phyloP scores from a whole-genome alignment of 2,329 filamentous ascomycete genomes.

The Intubia oerlemansii region DNA sequence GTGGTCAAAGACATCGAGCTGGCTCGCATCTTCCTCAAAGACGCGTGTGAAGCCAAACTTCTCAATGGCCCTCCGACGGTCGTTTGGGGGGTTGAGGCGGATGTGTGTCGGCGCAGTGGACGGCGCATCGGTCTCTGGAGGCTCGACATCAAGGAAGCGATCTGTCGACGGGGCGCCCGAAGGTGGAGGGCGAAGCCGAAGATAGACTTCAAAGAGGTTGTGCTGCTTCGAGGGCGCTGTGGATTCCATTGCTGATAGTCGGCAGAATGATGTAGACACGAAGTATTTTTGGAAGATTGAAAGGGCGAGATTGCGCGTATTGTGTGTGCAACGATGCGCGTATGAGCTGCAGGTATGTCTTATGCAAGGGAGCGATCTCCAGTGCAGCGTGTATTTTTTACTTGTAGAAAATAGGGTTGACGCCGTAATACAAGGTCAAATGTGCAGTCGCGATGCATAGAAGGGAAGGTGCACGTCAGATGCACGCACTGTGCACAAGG shows the following conservation, averaged over 20 bases:
- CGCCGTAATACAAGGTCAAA: neutral
- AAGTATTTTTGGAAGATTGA: neutral
- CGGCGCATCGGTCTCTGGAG: conserved; percentile 15
- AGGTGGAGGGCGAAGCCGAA: conserved; percentile 56
- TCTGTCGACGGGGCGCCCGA: conserved; percentile 25
- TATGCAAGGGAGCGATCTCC: too few relatives aligned
- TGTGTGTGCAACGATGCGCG: too few relatives aligned
- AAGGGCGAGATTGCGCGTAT: neutral
- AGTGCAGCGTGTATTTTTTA: too few relatives aligned
- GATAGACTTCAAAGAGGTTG: conserved; percentile 74
- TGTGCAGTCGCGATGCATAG: too few relatives aligned
- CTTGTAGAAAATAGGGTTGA: too few relatives aligned
- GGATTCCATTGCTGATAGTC: neutral
- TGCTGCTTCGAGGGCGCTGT: conserved; percentile 19
- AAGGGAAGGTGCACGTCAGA: too few relatives aligned
- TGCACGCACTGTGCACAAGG: too few relatives aligned
- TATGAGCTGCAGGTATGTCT: too few relatives aligned
- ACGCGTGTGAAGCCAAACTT: conserved; percentile 88
- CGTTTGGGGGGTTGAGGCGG: conserved; percentile 59
- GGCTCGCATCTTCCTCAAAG: conserved; percentile 68
- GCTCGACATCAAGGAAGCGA: conserved; percentile 62
- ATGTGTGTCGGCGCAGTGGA: conserved; percentile 40
- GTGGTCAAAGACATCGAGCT: conserved; percentile 71
- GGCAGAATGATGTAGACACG: neutral
- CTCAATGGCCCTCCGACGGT: conserved; percentile 74